Evolutionary conservation across 1,284 basidiomycete genomes (phyloP), one percentile per base, ranked within the genome.

Genomic region (Porogramme epimiltina): DNA sequence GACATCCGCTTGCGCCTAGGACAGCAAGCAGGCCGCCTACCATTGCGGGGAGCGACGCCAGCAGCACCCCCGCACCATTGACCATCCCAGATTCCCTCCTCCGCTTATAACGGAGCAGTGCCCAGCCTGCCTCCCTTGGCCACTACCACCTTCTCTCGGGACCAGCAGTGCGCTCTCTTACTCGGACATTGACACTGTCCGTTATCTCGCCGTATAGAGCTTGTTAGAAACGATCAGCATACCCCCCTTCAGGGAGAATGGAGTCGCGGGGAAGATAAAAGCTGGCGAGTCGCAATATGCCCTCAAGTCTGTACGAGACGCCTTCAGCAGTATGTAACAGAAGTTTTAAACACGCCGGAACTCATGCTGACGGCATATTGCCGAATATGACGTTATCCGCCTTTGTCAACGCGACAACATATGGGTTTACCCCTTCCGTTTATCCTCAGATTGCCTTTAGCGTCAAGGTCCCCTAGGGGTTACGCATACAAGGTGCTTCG

Each of bases 361-460:
- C 8, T 16, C 5, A 6, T 16, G 34, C 34, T 37, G 6, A 37
- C 39, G 9, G 19, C 11, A 15, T 31, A 4, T n/a, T 47, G 15
- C 4, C 41, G 73, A 71, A 71, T 42, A 72, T 73, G 68, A 54
- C 65, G 4, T 70, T 70, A 1, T 73, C 72, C 9, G 70, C 65
- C 16, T 63, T 70, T 34, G 72, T 63, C 49, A 73, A 73, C 45
- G 71, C 72, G 3, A 58, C 71, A 71, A 73, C 49, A 69, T 73
- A 67, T 71, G 67, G 54, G 66, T 70, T 45, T 23, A 16, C 34
- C 8, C 8, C 28, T 6, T 16, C 20, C 2, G n/a, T 4, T 20
- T 22, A 24, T 23, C 34, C 3, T 18, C 11, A 23, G 13, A 13
- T 15, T 47, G 24, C 41, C 19, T 31, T 23, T 24, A 33, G 40